Base-by-base conservation (phyloP, 148 eudicot species). In the Silene conica region DNA sequence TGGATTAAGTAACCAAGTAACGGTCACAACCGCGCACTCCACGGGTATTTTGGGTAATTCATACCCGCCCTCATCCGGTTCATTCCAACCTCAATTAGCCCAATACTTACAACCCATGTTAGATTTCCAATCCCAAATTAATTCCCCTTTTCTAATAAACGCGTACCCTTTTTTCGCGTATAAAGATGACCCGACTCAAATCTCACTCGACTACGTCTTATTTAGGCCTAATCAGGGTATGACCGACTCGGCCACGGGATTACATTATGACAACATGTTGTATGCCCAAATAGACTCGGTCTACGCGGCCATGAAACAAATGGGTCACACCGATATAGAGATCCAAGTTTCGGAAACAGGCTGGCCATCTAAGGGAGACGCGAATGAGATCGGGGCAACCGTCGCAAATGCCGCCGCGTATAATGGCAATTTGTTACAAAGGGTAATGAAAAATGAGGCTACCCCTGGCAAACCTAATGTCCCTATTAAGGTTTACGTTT, bases 201-300 rank as follows among this genome's bases (percentile, higher is more conserved):
- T 94, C 16, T 74, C 96, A 0, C 69, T 94, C 10, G 82, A 79
- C 45, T 94, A 91, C 67, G 92, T 74, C 26, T 81, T 94, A 8
- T 88, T 94, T 74, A 80, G 82, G 84, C 88, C 93, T 8, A 94
- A 85, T 55, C 19, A 77, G 1, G 98, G 97, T 1, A 82, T 64
- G 64, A 74, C 28, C 0, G 98, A 94, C 64, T 89, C 91, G 0
- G 28, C 5, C 14, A 88, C 97, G 0, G 76, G 81, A 22, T 74
- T 94, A 77, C 89, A 81, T 2, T 91, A 94, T 68, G 96, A 91
- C 46, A 94, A 94, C 83, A 91, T 94, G 97, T 77, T 94, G 16
- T 88, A 89, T 46, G 97, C 97, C 50, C 98, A 91, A 74, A 82
- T 94, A 3, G 98, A 94, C 77, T 86, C 98, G n/a, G 88, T 94